phyloP scores from a whole-genome alignment of 108 stramenopile species.

The Schizochytrium sp. region DNA sequence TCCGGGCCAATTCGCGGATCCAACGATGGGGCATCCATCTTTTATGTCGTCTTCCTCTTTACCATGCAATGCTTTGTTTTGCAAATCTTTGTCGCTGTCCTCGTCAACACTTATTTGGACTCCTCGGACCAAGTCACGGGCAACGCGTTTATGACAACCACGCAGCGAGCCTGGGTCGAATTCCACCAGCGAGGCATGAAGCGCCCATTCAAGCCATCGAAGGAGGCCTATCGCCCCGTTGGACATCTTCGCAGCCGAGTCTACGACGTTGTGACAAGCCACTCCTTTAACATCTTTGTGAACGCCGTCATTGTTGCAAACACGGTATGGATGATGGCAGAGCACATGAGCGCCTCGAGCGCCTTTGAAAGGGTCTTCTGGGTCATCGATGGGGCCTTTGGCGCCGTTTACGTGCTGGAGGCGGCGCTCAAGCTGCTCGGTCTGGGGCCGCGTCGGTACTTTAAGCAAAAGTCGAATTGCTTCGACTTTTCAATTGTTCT shows the following conservation, averaged over 20 bases:
- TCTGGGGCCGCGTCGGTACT: conserved; percentile 33
- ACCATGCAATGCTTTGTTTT: conserved; percentile 57
- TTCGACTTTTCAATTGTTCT: conserved; percentile 50
- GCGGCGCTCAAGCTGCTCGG: conserved; percentile 33
- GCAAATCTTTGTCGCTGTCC: conserved; percentile 62
- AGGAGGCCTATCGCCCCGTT: background rate
- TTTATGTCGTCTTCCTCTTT: conserved; percentile 51
- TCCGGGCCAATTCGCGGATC: background rate
- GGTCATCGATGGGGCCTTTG: conserved; percentile 30
- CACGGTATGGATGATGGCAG: conserved; percentile 34
- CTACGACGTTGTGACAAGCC: conserved; percentile 16
- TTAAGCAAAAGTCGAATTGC: conserved; percentile 37
- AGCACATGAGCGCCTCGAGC: conserved; percentile 20
- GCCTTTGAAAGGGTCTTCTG: conserved; percentile 16
- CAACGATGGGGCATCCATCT: conserved; percentile 1
- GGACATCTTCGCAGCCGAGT: conserved; percentile 8
- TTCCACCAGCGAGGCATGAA: conserved; percentile 16
- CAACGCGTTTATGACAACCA: conserved; percentile 14
- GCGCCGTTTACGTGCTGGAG: conserved; percentile 39
- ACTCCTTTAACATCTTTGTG: conserved; percentile 27
- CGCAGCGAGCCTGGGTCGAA: conserved; percentile 38
- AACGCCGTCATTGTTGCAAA: conserved; percentile 38
- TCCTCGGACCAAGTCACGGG: conserved; percentile 20
- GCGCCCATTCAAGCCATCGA: background rate
- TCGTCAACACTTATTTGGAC: conserved; percentile 55